Base-by-base conservation (phyloP, 306 rosid genomes). In the Arachis hypogaea region DNA sequence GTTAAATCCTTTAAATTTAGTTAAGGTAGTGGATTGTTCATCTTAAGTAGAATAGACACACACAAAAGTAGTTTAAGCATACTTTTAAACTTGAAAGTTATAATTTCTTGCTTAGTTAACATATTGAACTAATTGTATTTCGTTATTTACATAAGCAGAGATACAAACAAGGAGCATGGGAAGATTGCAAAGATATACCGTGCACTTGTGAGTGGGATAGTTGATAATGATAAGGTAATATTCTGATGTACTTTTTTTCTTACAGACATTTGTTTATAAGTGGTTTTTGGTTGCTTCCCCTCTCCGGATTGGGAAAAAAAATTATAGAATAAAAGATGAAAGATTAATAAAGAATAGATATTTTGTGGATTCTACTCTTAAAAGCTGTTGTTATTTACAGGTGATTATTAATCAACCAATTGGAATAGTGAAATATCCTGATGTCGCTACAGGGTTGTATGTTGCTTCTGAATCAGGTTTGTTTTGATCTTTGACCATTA, bases 181-280 rank as follows among this genome's bases (percentile, higher is more conserved):
- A 93, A 91, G 80, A 87, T 94, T 59, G 81, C 85, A 38, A 94
- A 91, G 85, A 71, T 91, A 64, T 94, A 91, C 68, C 87, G 96
- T 46, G 98, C 95, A 47, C 92, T 86, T 63, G 93, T 77, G 33
- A 85, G 86, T 73, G 96, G 95, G 69, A 80, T 89, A 80, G 43
- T 94, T 73, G 80, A 78, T 73, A 79, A 84, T 72, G 97, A 94
- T 59, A 78, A 84, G 97, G 96, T 89, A 88, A 74, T 47, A 42
- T 70, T 14, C 62, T 69, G 64, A 41, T 16, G 8, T 3, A 38
- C 59, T 41, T 44, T 38, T 70, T 50, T 33, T 68, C 28, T 4
- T 4, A 12, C 63, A 42, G 18, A 7, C 54, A 43, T 66, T 44
- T 44, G 40, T 42, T 30, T 6, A 8, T 12, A 5, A 52, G 50